A percentile compares a stretch with the other conserved stretches of the same genome.
Evolutionary conservation across 169 alveolate species (phyloP).

Genomic region (Cryptosporidium sp.): DNA sequence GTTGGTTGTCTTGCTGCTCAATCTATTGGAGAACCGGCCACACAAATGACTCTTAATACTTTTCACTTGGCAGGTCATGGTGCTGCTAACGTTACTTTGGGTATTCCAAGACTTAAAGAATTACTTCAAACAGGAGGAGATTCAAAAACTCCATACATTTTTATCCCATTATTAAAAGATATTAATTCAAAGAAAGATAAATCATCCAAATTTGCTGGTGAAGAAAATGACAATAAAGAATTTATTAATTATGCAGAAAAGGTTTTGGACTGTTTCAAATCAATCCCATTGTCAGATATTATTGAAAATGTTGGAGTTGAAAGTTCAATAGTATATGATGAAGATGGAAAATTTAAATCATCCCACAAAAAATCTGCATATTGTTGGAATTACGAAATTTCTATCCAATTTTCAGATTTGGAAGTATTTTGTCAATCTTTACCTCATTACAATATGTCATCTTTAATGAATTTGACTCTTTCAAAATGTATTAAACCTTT

Average conservation of each 20-base stretch:
- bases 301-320: conserved; percentile 65
- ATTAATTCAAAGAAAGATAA: background rate
- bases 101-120: conserved; percentile 99
- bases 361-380: conserved; percentile 8
- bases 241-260: conserved; percentile 16
- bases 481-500: conserved; percentile 70
- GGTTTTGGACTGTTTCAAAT: conserved; percentile 59
- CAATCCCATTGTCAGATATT: conserved; percentile 65
- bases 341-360: background rate
- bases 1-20: conserved; percentile 99
- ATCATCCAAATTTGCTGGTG: background rate
- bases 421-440: conserved; percentile 80
- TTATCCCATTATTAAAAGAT: conserved; percentile 32
- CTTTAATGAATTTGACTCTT: conserved; percentile 34
- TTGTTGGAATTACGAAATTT: conserved; percentile 88
- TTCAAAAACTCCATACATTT: conserved; percentile 71
- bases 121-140: conserved; percentile 88
- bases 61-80: conserved; percentile 99
- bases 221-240: background rate
- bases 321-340: conserved; percentile 62
- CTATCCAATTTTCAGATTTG: conserved; percentile 87
- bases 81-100: conserved; percentile 99
- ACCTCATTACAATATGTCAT: conserved; percentile 43
- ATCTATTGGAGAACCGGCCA: conserved; percentile 99
- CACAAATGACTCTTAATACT: conserved; percentile 99